These are phyloP conservation scores for Amaranthus hypochondriacus DNA, from an alignment of 148 eudicot species.

Conservation along the genomic window DNA sequence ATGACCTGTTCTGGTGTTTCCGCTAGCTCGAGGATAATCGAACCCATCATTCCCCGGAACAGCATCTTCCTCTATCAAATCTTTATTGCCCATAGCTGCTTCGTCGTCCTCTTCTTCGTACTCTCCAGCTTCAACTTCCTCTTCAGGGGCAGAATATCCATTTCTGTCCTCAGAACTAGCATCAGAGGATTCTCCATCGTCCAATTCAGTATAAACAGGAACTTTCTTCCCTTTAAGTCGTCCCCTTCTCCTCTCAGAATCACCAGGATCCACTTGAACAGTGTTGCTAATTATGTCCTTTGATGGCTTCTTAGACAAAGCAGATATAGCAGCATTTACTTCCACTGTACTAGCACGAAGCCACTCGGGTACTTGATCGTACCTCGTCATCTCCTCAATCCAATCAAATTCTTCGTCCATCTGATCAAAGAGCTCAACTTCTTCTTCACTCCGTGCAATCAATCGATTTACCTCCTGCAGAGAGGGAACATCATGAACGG, in stretches of 20 bases:
- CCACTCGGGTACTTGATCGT: slow-evolving; percentile 93
- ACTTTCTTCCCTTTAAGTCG: slow-evolving; percentile 66
- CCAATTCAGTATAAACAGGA: slow-evolving; percentile 82
- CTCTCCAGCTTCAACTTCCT: slow-evolving; percentile 71
- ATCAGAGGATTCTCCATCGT: slow-evolving; percentile 77
- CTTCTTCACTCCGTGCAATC: slow-evolving; percentile 98
- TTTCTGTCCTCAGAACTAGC: slow-evolving; percentile 80
- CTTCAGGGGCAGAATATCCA: slow-evolving; percentile 56
- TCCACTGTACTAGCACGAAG: slow-evolving; percentile 77
- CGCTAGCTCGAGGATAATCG: slow-evolving; percentile 45
- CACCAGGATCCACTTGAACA: slow-evolving; percentile 42
- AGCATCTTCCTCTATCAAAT: slow-evolving; percentile 58
- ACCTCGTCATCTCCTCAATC: slow-evolving; percentile 84
- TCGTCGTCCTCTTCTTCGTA: slow-evolving; percentile 69
- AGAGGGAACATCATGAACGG: slow-evolving; percentile 93
- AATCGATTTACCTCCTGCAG: slow-evolving; percentile 90
- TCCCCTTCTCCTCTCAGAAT: slow-evolving; percentile 61
- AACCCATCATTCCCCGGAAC: slow-evolving; percentile 44
- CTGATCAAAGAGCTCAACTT: slow-evolving; percentile 93
- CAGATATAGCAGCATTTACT: slow-evolving; percentile 60
- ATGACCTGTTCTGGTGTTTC: slow-evolving; percentile 34
- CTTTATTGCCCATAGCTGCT: slow-evolving; percentile 39
- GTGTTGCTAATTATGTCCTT: slow-evolving; percentile 44
- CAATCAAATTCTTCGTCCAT: slow-evolving; percentile 97
- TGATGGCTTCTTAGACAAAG: slow-evolving; percentile 76